Conservation (phyloP, 2,329 filamentous ascomycete species). For the Claviceps africana region DNA sequence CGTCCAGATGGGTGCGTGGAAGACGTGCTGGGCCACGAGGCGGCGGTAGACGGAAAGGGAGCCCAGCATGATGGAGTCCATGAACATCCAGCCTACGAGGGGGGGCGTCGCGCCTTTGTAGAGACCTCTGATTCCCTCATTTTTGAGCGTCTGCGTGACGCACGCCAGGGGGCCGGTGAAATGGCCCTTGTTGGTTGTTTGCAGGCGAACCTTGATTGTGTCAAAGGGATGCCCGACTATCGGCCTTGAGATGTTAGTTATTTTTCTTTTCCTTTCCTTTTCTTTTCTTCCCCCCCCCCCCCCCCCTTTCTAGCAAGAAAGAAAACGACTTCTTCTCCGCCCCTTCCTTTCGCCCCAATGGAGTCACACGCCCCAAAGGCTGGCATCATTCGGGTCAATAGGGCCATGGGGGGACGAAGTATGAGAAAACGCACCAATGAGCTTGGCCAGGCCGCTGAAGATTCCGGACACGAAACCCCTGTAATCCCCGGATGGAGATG, state of each 20-base stretch:
- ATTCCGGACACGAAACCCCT: constrained; percentile 96
- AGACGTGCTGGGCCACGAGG: constrained; percentile 67
- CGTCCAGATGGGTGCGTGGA: constrained; percentile 33
- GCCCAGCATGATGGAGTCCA: constrained; percentile 85
- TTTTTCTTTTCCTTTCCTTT: neutral
- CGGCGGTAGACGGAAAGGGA: constrained; percentile 83
- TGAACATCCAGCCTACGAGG: constrained; percentile 94
- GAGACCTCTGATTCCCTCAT: constrained; percentile 71
- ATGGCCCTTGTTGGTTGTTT: constrained; percentile 63
- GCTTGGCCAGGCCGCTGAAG: constrained; percentile 84
- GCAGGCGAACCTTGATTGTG: constrained; percentile 89
- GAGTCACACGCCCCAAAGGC: neutral
- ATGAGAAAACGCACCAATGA: constrained; percentile 48
- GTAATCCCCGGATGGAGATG: constrained; percentile 41
- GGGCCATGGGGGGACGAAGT: neutral
- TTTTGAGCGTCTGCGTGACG: constrained; percentile 65
- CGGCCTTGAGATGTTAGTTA: neutral
- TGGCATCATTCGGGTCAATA: neutral
- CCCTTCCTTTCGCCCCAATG: neutral
- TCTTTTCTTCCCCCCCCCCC: neutral
- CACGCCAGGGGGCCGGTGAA: constrained; percentile 84
- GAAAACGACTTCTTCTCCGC: no score
- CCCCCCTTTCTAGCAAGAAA: no score
- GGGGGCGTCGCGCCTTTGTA: constrained; percentile 94
- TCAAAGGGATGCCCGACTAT: constrained; percentile 68